Evolutionary conservation across 1,139 yeast species (phyloP), one percentile per base, ranked within the genome.

Genomic region (Pneumocystis canis): DNA sequence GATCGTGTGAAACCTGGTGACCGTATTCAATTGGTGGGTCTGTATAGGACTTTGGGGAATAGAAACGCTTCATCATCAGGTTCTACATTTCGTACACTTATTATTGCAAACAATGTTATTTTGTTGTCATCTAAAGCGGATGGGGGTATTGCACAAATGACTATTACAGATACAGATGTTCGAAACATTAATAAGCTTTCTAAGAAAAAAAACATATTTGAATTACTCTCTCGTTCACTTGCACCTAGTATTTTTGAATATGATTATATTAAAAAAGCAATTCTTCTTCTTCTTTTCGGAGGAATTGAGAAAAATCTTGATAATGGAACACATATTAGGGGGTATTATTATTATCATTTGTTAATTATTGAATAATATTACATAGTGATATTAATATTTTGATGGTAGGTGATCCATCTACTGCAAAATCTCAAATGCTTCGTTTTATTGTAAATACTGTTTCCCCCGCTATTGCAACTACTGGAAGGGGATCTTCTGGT

Each of bases 341-440:
- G 54, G 54, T 47, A 47, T 47, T 47, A 6, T 25, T 25, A 7
- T 6, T 25, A 7, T 47, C 4, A 11, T 47, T n/a, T 39, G 2
- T 39, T 39, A 11, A 25, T 47, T 47, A 3, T 25, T 25, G 25
- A 47, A 14, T 47, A 47, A 47, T 11, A 47, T 47, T 47, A 47
- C 25, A 47, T 25, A 98, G 99, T 76, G 98, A 94, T 75, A 92
- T 92, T 72, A 92, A 92, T 72, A 80, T 92, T 65, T 78, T 92
- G 63, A 87, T 92, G 96, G 97, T 92, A 56, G 99, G 99, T 76
- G 99, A 92, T 74, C 99, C 99, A 5, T 89, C 97, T 5, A 92
- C 98, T 16, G 98, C 98, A 47, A 92, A 92, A 73, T 90, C 97
- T 2, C 98, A 92, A 76, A 85, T 92, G 77, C 80, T 92, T 67